A percentile compares a stretch with the other conserved stretches of the same genome.
Conservation (phyloP, 2,329 filamentous ascomycete species). For the Monilinia polystroma region DNA sequence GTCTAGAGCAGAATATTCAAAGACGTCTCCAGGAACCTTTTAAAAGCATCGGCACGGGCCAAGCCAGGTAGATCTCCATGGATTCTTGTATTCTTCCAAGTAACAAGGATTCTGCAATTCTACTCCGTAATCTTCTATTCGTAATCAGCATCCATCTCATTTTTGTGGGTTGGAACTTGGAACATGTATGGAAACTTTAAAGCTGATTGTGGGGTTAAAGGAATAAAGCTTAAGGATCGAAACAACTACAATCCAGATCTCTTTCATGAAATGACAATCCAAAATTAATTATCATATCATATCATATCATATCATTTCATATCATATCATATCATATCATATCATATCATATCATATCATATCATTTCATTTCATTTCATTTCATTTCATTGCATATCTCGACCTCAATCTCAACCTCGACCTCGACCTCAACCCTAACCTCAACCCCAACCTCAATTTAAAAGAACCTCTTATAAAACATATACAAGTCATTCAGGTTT, state of each 20-base stretch:
- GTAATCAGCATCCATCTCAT: slow-evolving; percentile 2
- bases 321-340: no score
- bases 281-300: no score
- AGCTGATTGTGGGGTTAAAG: slow-evolving; percentile 18
- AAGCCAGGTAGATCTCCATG: background rate
- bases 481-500: background rate
- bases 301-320: no score
- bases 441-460: no score
- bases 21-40: background rate
- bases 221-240: slow-evolving; percentile 4
- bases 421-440: no score
- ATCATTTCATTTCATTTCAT: no score
- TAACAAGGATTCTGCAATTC: slow-evolving; percentile 1
- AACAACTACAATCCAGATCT: slow-evolving; percentile 17
- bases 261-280: background rate
- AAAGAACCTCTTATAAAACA: background rate
- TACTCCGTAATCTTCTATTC: no score
- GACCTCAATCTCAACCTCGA: no score
- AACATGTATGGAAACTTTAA: background rate
- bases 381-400: no score
- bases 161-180: slow-evolving; percentile 1
- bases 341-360: no score
- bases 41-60: slow-evolving; percentile 1
- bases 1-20: background rate
- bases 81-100: background rate